Evolutionary conservation across 495 filamentous ascomycete species (phyloP).

Genomic region (Evernia prunastri): DNA sequence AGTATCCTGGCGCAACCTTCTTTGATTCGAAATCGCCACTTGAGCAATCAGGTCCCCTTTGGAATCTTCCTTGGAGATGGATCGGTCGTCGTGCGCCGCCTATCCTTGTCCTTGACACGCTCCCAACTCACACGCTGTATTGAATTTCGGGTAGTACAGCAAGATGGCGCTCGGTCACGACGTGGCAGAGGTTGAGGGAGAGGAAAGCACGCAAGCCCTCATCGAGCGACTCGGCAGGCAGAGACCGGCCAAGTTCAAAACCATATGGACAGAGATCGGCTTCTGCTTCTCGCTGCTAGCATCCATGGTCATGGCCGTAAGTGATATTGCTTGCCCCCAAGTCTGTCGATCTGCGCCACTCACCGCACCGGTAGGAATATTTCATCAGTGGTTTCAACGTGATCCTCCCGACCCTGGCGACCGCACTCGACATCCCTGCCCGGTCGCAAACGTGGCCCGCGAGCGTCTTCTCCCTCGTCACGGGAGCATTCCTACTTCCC

Average conservation of each 20-base stretch:
- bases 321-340: conserved; percentile 21
- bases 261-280: conserved; percentile 52
- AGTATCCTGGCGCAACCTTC: too few species aligned
- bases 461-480: conserved; percentile 67
- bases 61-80: too few species aligned
- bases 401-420: conserved; percentile 60
- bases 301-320: conserved; percentile 64
- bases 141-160: too few species aligned
- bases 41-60: too few species aligned
- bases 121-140: too few species aligned
- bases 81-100: too few species aligned
- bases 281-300: conserved; percentile 68
- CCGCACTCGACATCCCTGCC: conserved; percentile 56
- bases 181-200: neutral
- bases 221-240: conserved; percentile 65
- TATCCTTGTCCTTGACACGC: too few species aligned
- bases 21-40: too few species aligned
- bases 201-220: conserved; percentile 24
- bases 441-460: conserved; percentile 69
- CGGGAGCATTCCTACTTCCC: conserved; percentile 64
- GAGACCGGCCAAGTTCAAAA: conserved; percentile 57
- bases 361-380: conserved; percentile 48
- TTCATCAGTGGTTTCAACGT: conserved; percentile 82
- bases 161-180: too few species aligned
- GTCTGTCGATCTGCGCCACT: conserved; percentile 3